Evolutionary conservation across 495 filamentous ascomycete genomes (phyloP), one percentile per base, ranked within the genome.

Genomic region (Cryomyces minteri): DNA sequence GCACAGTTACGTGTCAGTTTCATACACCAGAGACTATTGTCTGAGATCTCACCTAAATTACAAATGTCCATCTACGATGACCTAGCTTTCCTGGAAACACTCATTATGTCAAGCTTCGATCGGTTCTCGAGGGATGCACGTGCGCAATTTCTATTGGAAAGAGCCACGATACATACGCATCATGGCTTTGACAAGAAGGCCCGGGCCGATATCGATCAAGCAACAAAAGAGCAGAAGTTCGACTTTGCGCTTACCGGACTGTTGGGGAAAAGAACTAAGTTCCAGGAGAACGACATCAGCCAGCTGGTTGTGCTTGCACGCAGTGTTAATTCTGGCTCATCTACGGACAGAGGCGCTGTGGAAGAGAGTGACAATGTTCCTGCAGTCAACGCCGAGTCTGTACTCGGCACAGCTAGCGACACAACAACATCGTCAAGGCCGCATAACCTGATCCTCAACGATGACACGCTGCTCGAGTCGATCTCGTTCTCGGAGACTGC

Each of bases 241-340:
- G 70, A 78, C 33, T 98, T 90, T 62, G 81, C 78, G 0, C 58
- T 99, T 45, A 88, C 85, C 3, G 90, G 92, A 10, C 74, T 78
- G 18, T 51, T 95, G 51, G 90, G 87, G 39, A 96, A 94, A 64
- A 68, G 90, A 46, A 99, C 90, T 1, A 85, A 79, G 56, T 99
- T 83, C 56, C 90, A 99, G 61, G 72, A 90, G 48, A 82, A 79
- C 18, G 85, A 86, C 54, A 79, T 77, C 52, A 93, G 83, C 52
- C 90, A 96, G 60, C 69, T 99, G 10, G 82, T 99, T 2, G 86
- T 99, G 7, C 61, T 96, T 33, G 90, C 92, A 0, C 82, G 76
- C 58, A 95, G 87, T 57, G 7, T 41, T 33, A 38, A 48, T 2
- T n/a, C n/a, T n/a, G n/a, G n/a, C n/a, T n/a, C n/a, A n/a, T n/a